Evolutionary conservation across 2,329 filamentous ascomycete species (phyloP), one percentile per base, ranked within the genome.

Genomic region (Paraphaeosphaeria minitans): DNA sequence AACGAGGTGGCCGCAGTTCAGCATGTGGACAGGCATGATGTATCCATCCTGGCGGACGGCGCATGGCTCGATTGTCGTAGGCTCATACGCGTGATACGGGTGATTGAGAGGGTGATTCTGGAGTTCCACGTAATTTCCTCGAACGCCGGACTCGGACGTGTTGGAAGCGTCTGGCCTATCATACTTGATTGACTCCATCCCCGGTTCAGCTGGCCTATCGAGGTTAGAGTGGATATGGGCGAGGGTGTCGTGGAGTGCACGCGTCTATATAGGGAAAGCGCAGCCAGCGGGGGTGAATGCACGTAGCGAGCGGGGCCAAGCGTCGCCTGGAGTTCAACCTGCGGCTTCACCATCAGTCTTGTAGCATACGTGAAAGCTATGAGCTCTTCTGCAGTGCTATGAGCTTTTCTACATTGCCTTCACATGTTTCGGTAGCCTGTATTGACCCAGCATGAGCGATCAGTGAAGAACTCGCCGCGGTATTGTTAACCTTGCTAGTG

Each of bases 1-100:
- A n/a, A 65, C 57, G 14, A 67, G 50, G 29, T 69, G 66, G 10
- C 66, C 66, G 53, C 65, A 69, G 19, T 29, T n/a, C 16, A 69
- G 60, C 39, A 66, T 55, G 31, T 69, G 66, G 31, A 64, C 58
- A 1, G 49, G 43, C 24, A 33, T 31, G 2, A 42, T 31, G 6
- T 41, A 24, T 0, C 7, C 8, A 27, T 24, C 13, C 3, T 16
- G 3, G 37, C 37, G 12, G 24, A 49, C 27, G 7, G 43, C 53
- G 48, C 62, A 63, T 4, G 58, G 56, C 12, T 57, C 24, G 37
- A 66, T 45, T 2, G 14, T 5, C 2, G 4, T 29, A 5, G 48
- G 12, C 22, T n/a, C 4, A 29, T 49, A 55, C 5, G 45, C 16
- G 39, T 58, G 21, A 24, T 31, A 54, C 8, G 10, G 35, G 22